Base-by-base conservation (phyloP, 257 asterid species). In the Cinchona pubescens region DNA sequence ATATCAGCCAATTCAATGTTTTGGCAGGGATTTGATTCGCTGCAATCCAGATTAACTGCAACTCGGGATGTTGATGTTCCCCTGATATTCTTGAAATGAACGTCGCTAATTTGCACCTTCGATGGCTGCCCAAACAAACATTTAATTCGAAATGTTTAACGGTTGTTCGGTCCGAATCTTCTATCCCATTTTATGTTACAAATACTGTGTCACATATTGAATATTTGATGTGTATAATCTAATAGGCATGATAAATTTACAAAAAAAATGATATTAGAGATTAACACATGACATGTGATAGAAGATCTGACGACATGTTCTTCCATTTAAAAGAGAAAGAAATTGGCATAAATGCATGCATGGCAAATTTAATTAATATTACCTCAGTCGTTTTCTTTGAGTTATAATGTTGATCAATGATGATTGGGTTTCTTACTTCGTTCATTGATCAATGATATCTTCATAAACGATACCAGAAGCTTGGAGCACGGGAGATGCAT, bases 331-430 rank as follows among this genome's bases (percentile, higher is more conserved):
- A n/a, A n/a, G n/a, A n/a, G n/a, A n/a, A n/a, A n/a, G n/a, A n/a
- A n/a, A n/a, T n/a, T n/a, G n/a, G n/a, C 9, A 15, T 18, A 18
- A 2, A 27, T 43, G 45, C 64, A 58, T 69, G 40, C 7, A 69
- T 46, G 59, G 30, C 37, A 45, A 25, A 27, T 30, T 48, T 23
- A 21, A 53, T 21, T 7, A 6, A 53, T 48, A 51, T 48, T 37
- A 89, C 92, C 85, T 66, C 60, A 3, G 63, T 49, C 0, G 1
- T 76, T 2, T 8, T 59, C 87, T 82, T 81, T 77, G 96, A 84
- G 77, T 69, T 43, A 86, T 90, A 92, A 71, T 89, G 87, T 49
- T 92, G 96, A 75, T 90, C 96, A 40, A 92, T 92, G 73, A 90
- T 37, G 85, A 92, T 86, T 42, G 97, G 97, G 64, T 92, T 85